Evolutionary conservation across 2,329 filamentous ascomycete species (phyloP).

Genomic region (Alternaria infectoria): DNA sequence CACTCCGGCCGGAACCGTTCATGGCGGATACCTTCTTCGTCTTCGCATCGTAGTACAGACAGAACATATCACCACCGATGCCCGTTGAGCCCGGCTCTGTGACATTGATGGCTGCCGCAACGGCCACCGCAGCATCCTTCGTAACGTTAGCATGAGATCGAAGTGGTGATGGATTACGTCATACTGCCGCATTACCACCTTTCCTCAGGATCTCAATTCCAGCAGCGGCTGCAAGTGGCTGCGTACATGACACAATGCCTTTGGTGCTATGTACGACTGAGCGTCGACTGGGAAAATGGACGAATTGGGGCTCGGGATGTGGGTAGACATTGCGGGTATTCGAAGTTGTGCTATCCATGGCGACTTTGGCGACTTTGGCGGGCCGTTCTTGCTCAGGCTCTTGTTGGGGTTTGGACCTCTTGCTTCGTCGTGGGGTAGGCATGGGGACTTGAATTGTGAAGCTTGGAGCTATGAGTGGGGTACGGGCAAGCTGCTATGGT

Average conservation of each 20-base stretch:
- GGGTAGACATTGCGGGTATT: slow-evolving; percentile 55
- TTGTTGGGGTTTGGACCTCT: slow-evolving; percentile 15
- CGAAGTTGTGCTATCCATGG: slow-evolving; percentile 11
- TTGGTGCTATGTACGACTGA: slow-evolving; percentile 94
- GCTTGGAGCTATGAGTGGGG: slow-evolving; percentile 7
- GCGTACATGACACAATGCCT: slow-evolving; percentile 88
- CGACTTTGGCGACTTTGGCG: neutral
- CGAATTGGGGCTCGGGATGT: slow-evolving; percentile 59
- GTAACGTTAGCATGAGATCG: slow-evolving; percentile 1
- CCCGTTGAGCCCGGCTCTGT: slow-evolving; percentile 93
- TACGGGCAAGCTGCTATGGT: slow-evolving; percentile 5
- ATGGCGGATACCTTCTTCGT: slow-evolving; percentile 82
- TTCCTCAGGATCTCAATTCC: slow-evolving; percentile 83
- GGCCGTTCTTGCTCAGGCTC: neutral
- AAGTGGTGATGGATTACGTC: slow-evolving; percentile 46
- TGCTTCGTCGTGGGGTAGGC: slow-evolving; percentile 19
- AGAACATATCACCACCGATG: slow-evolving; percentile 97
- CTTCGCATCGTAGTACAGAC: slow-evolving; percentile 86
- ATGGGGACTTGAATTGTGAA: slow-evolving; percentile 8
- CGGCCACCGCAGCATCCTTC: slow-evolving; percentile 94
- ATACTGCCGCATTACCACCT: slow-evolving; percentile 90
- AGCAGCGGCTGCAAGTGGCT: slow-evolving; percentile 87
- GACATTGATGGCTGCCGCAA: slow-evolving; percentile 89
- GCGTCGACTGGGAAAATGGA: slow-evolving; percentile 76
- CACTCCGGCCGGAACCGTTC: slow-evolving; percentile 91